These are phyloP conservation scores for Metschnikowia colocasiae DNA, from an alignment of 805 yeast species.

Conservation along the genomic window DNA sequence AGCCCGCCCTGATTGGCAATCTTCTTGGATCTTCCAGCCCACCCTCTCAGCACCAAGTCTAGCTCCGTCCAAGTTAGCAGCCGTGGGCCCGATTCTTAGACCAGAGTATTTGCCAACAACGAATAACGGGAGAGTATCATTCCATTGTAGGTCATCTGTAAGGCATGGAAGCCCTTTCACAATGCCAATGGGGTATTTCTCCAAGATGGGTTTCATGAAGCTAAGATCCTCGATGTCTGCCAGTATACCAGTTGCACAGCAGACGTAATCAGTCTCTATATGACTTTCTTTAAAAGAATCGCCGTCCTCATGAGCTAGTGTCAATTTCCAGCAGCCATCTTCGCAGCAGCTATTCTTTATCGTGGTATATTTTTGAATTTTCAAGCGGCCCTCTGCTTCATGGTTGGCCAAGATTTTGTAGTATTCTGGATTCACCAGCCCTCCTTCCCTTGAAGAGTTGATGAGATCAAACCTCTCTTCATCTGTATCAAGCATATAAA, in stretches of 20 bases:
- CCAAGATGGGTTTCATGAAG: slow-evolving; percentile 28
- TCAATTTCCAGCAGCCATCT: slow-evolving; percentile 25
- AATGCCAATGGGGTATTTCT: slow-evolving; percentile 26
- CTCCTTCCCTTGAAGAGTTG: slow-evolving; percentile 42
- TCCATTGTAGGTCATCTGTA: slow-evolving; percentile 45
- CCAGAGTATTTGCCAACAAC: slow-evolving; percentile 44
- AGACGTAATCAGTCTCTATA: slow-evolving; percentile 28
- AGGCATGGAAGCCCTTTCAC: slow-evolving; percentile 41
- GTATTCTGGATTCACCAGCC: slow-evolving; percentile 45
- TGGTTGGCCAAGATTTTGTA: slow-evolving; percentile 29
- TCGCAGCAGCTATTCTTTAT: slow-evolving; percentile 27
- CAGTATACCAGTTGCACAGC: slow-evolving; percentile 41
- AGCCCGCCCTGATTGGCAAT: slow-evolving; percentile 3
- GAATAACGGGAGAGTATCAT: slow-evolving; percentile 34
- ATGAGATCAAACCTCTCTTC: slow-evolving; percentile 40
- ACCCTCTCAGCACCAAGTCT: slow-evolving; percentile 44
- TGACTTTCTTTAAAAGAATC: slow-evolving; percentile 4
- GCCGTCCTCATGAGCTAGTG: slow-evolving; percentile 11
- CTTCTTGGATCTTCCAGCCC: slow-evolving; percentile 34
- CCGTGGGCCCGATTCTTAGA: slow-evolving; percentile 41
- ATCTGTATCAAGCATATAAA: slow-evolving; percentile 42
- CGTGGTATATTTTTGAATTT: slow-evolving; percentile 26
- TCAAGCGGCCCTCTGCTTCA: slow-evolving; percentile 28
- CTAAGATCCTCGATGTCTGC: slow-evolving; percentile 27
- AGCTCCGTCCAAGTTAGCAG: slow-evolving; percentile 47